These are phyloP conservation scores for Barnettozyma botsteinii DNA, from an alignment of 805 yeast genomes.

Conservation along the genomic window DNA sequence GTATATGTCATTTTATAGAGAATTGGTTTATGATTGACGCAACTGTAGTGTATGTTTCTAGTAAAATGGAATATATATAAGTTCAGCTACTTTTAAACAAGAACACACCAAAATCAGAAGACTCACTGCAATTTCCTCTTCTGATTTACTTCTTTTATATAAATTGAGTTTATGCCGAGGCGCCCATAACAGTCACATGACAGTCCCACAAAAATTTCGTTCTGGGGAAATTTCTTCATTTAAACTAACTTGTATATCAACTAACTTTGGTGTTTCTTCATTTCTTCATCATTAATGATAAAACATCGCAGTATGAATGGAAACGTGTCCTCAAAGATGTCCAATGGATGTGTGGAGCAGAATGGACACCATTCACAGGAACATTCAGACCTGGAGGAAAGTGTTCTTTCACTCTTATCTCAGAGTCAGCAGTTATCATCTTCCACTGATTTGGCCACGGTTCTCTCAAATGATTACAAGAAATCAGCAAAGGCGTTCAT, in stretches of 20 bases:
- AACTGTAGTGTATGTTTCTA: too few species aligned
- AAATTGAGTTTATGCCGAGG: too few species aligned
- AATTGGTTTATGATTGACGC: neutral
- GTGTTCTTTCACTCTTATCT: slow-evolving; percentile 6
- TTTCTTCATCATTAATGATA: too few species aligned
- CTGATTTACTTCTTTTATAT: too few species aligned
- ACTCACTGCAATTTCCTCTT: too few species aligned
- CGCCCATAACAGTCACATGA: too few species aligned
- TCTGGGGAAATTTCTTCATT: neutral
- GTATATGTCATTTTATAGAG: too few species aligned
- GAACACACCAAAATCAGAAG: too few species aligned
- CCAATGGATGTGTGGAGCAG: neutral
- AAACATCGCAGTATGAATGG: too few species aligned
- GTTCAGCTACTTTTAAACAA: too few species aligned
- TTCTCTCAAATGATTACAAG: slow-evolving; percentile 10
- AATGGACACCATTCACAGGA: neutral
- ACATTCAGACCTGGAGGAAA: slow-evolving; percentile 2
- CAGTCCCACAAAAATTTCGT: neutral
- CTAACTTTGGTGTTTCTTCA: neutral
- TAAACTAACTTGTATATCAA: neutral
- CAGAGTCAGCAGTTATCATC: slow-evolving; percentile 1
- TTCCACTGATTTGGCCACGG: neutral
- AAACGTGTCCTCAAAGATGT: neutral
- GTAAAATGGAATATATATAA: too few species aligned
- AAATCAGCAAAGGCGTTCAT: slow-evolving; percentile 23